Base-by-base conservation (phyloP, 345 rosid species). In the Citrus sinensis region DNA sequence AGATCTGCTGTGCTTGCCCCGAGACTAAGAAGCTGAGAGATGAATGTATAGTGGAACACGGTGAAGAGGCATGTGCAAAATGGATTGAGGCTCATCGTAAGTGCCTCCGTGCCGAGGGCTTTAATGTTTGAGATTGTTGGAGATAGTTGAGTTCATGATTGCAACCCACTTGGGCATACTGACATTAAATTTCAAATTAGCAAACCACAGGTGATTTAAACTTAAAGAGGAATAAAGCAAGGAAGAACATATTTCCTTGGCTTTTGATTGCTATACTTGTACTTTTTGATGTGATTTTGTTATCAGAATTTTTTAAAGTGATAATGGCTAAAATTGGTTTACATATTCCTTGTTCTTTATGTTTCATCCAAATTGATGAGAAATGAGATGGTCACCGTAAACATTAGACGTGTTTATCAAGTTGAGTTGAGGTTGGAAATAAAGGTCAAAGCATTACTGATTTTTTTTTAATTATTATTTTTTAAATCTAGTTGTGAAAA, bases 61-160 rank as follows among this genome's bases (percentile, higher is more conserved):
- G 93, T 73, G 97, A 95, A 87, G 85, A 87, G 5, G 93, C 95
- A 78, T 93, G 99, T 80, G 83, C 83, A n/a, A 92, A 96, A 88
- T 93, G 97, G 98, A 96, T 93, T 4, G 95, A 94, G 76, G 99
- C 97, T 88, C 98, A 95, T 83, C 87, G 84, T n/a, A 77, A 60
- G 56, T 94, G 98, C 84, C 97, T 96, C 78, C 95, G 94, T n/a
- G 90, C 94, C 0, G 97, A 96, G 89, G 98, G 93, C 55, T 96
- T 93, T 78, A 92, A 91, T 35, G 87, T 96, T 83, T 96, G 85
- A 95, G 58, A 13, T 67, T 67, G 69, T 37, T 76, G 22, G 60
- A 34, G 46, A 70, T 59, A 65, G 54, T 76, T 56, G 71, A 75
- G 82, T 78, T 88, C 59, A 71, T 72, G 76, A 30, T 76, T 62